Evolutionary conservation across 2,329 filamentous ascomycete species (phyloP), one percentile per base, ranked within the genome.

Genomic region (Cadophora sp.): DNA sequence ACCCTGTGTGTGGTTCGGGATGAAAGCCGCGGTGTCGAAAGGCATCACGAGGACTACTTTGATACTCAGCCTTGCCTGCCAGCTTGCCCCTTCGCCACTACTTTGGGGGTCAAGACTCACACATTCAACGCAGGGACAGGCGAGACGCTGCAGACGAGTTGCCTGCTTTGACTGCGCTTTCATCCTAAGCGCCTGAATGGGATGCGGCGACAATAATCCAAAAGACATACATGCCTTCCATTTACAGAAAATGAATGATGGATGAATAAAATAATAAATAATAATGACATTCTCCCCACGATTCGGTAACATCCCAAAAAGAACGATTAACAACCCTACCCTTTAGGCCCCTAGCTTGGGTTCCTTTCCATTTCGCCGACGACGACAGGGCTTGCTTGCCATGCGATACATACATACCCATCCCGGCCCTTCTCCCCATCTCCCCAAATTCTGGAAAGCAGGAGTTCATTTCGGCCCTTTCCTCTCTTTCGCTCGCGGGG

Each of bases 61-160:
- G 56, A 60, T 40, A 68, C 66, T 68, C 66, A 68, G 66, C 66
- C 66, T 65, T 68, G 66, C 63, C 27, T 55, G 51, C 48, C 37
- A 43, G 40, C 40, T 55, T 43, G 26, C 46, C 40, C 63, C 63
- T 58, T 58, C 63, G 48, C 53, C 53, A 53, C 48, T 31, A 26
- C 48, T 16, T 9, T 27, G 29, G 53, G n/a, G 48, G 31, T 40
- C 48, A 40, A 56, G n/a, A 43, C 40, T 19, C 14, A 43, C 40
- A 3, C 14, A 43, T 9, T 43, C 40, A 43, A 43, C 40, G 19
- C 40, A 43, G 29, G 8, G 40, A 19, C 26, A 40, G 34, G 56
- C 56, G 56, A 59, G 56, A 40, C 56, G 22, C 56, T 59, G 56
- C 22, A 40, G 9, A 59, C 31, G 56, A 58, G 53, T 34, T 24